Evolutionary conservation across 805 yeast genomes (phyloP).

Genomic region (Metschnikowia amazonensis): DNA sequence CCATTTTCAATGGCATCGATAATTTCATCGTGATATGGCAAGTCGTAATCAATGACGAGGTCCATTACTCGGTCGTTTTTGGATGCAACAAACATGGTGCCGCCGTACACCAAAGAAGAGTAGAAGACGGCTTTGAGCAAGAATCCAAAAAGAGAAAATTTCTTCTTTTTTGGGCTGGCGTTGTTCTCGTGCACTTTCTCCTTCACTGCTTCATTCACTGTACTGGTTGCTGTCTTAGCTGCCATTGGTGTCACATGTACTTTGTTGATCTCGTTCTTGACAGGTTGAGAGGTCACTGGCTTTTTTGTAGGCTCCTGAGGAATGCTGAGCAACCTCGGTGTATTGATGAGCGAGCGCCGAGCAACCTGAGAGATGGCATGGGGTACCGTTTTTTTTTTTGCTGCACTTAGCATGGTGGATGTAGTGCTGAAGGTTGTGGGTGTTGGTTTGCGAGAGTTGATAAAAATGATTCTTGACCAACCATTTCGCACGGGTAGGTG

Average conservation of each 20-base stretch:
- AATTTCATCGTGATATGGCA: constrained; percentile 41
- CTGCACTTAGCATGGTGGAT: constrained; percentile 13
- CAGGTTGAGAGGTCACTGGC: constrained; percentile 18
- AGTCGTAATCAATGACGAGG: constrained; percentile 40
- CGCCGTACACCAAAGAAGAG: constrained; percentile 34
- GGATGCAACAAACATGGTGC: constrained; percentile 39
- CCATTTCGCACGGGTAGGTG: constrained; percentile 8
- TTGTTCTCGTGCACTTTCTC: constrained; percentile 19
- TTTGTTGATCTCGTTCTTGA: constrained; percentile 12
- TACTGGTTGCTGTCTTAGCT: constrained; percentile 3
- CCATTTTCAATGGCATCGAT: constrained; percentile 37
- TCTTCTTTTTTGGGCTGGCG: constrained; percentile 22
- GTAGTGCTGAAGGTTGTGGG: background rate
- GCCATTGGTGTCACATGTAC: constrained; percentile 1
- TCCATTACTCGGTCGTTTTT: constrained; percentile 43
- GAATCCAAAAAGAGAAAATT: constrained; percentile 29
- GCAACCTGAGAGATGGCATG: constrained; percentile 1
- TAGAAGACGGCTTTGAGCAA: constrained; percentile 28
- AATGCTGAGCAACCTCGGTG: constrained; percentile 12
- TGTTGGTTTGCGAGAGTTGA: constrained; percentile 2
- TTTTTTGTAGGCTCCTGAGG: constrained; percentile 14
- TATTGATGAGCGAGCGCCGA: constrained; percentile 12
- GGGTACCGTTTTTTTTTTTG: constrained; percentile 6
- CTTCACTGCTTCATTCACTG: constrained; percentile 15
- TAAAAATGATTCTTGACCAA: constrained; percentile 7